Evolutionary conservation across 148 eudicot species (phyloP).

Genomic region (Bassia scoparia): DNA sequence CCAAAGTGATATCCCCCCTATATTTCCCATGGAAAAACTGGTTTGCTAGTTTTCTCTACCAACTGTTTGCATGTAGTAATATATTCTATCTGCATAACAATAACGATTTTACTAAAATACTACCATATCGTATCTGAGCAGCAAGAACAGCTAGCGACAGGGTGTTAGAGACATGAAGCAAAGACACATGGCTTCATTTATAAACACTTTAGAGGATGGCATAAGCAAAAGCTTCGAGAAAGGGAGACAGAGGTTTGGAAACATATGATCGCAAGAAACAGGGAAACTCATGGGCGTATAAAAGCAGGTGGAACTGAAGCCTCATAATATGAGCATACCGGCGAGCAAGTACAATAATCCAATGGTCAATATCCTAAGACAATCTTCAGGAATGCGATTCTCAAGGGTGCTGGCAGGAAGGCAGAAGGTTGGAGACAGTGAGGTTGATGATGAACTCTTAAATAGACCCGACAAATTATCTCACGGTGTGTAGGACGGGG

Average conservation of each 20-base stretch:
- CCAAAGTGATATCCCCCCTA: background rate
- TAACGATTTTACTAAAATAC: conserved; percentile 1
- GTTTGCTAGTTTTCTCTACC: background rate
- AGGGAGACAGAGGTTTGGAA: conserved; percentile 69
- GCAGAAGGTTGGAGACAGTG: conserved; percentile 85
- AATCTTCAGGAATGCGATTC: conserved; percentile 71
- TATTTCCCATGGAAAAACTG: background rate
- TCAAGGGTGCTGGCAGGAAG: conserved; percentile 56
- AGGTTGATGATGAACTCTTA: conserved; percentile 71
- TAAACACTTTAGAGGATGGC: conserved; percentile 58
- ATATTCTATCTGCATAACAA: background rate
- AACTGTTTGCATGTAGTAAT: background rate
- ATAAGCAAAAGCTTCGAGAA: conserved; percentile 59
- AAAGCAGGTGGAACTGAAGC: conserved; percentile 72
- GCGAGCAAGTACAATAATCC: conserved; percentile 88
- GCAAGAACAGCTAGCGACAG: conserved; percentile 69
- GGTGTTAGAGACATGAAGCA: conserved; percentile 70
- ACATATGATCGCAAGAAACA: conserved; percentile 68
- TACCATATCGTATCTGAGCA: conserved; percentile 29
- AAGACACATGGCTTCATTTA: conserved; percentile 62
- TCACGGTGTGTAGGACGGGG: conserved; percentile 30
- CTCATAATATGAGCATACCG: conserved; percentile 74
- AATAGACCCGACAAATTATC: conserved; percentile 50
- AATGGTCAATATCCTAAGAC: conserved; percentile 48
- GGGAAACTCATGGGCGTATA: conserved; percentile 60